Percentiles rank a stretch among this genome's conserved stretches.
Evolutionary conservation across 352 stramenopile species (phyloP).

Genomic region (Pythium rishiriense): DNA sequence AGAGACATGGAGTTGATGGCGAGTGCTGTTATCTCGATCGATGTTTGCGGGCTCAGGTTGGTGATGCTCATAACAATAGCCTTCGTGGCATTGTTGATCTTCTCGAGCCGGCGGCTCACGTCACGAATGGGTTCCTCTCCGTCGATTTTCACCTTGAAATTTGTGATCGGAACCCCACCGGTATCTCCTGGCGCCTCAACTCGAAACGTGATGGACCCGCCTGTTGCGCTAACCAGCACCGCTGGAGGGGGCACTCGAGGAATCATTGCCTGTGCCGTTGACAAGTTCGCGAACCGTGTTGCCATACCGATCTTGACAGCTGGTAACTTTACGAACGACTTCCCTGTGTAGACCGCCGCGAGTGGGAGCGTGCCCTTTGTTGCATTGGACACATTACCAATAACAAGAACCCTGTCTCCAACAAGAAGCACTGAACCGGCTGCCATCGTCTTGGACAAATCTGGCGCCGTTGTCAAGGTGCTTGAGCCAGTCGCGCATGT

Average conservation of each 20-base stretch:
- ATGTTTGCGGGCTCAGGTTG: conserved; percentile 29
- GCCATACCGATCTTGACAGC: conserved; percentile 32
- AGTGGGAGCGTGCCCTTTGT: conserved; percentile 37
- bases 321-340: conserved; percentile 31
- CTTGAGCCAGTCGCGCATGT: conserved; percentile 37
- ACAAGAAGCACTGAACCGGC: conserved; percentile 37
- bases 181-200: conserved; percentile 25
- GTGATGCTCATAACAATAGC: conserved; percentile 31
- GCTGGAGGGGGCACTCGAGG: conserved; percentile 35
- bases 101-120: conserved; percentile 2
- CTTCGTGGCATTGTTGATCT: conserved; percentile 23
- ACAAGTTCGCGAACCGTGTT: conserved; percentile 37
- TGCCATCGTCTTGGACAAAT: conserved; percentile 36
- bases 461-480: conserved; percentile 35
- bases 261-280: conserved; percentile 33
- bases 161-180: conserved; percentile 49
- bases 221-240: conserved; percentile 36
- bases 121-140: conserved; percentile 24
- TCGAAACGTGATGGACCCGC: conserved; percentile 39
- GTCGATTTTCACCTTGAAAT: conserved; percentile 46
- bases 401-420: conserved; percentile 28
- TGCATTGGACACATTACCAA: conserved; percentile 39
- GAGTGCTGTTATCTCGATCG: conserved; percentile 36
- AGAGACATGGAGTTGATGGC: conserved; percentile 47
- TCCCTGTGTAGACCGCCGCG: conserved; percentile 21